Percentiles rank a stretch among this genome's conserved stretches.
Conservation (phyloP, 305 asterid species). For the Fraxinus angustifolia region DNA sequence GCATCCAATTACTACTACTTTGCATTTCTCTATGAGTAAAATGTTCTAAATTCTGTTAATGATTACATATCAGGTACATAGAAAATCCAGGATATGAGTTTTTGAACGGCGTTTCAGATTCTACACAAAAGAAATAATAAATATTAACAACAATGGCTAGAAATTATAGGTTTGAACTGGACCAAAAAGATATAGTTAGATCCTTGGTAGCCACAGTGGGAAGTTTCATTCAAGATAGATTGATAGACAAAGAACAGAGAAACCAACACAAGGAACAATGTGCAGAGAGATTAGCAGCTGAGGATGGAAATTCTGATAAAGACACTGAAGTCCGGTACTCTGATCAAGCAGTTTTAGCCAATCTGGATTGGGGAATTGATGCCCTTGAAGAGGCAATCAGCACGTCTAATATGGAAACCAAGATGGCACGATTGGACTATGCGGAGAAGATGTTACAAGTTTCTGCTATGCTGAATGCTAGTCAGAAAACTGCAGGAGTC, state of each 20-base stretch:
- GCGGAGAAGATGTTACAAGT: slow-evolving; percentile 85
- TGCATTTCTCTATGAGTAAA: background rate
- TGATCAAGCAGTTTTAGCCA: slow-evolving; percentile 80
- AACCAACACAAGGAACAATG: slow-evolving; percentile 66
- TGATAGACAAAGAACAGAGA: slow-evolving; percentile 51
- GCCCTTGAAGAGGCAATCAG: slow-evolving; percentile 80
- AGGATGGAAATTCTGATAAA: slow-evolving; percentile 40
- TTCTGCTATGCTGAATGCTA: slow-evolving; percentile 63
- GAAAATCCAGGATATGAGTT: background rate
- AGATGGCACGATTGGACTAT: slow-evolving; percentile 66
- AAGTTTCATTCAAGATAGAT: slow-evolving; percentile 59
- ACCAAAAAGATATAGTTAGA: slow-evolving; percentile 50
- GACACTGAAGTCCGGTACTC: slow-evolving; percentile 58
- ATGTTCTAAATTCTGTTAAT: background rate
- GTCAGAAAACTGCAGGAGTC: slow-evolving; percentile 67
- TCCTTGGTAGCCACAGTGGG: slow-evolving; percentile 49
- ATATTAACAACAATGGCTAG: slow-evolving; percentile 37
- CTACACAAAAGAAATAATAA: background rate
- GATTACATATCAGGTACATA: slow-evolving; percentile 12
- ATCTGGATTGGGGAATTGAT: slow-evolving; percentile 86
- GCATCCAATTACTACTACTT: background rate
- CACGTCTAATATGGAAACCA: slow-evolving; percentile 67
- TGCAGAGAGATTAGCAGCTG: slow-evolving; percentile 81
- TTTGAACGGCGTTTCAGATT: slow-evolving; percentile 15
- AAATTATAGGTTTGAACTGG: slow-evolving; percentile 54